These are phyloP conservation scores for Sarocladium strictum DNA, from an alignment of 2,329 filamentous ascomycete genomes.

Conservation along the genomic window DNA sequence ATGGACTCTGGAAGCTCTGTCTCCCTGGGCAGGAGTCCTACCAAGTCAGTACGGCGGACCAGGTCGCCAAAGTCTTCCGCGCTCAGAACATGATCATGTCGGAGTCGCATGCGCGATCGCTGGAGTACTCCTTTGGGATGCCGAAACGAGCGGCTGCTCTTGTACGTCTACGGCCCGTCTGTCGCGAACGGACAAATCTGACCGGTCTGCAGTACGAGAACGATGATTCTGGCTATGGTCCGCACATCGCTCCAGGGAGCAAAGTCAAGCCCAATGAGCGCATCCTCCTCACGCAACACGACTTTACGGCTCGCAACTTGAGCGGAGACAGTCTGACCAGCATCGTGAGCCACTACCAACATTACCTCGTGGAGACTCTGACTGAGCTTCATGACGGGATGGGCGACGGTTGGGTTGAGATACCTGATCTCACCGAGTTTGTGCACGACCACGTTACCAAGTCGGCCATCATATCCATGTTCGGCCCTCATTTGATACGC, in stretches of 20 bases:
- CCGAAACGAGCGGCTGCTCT: not conserved
- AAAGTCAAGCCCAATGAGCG: conserved; percentile 1
- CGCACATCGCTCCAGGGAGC: not conserved
- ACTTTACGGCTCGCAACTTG: not conserved
- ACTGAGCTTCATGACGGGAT: not conserved
- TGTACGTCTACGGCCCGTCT: not conserved
- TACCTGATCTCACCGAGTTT: conserved; percentile 15
- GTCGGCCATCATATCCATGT: conserved; percentile 16
- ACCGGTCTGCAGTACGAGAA: not conserved
- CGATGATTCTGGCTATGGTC: conserved; percentile 4
- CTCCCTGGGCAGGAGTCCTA: not conserved
- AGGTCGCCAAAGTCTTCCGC: conserved; percentile 5
- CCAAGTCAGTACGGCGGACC: not conserved
- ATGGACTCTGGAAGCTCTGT: not conserved
- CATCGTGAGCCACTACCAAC: not conserved
- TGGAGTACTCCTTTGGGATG: not conserved
- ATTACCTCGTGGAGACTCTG: not conserved
- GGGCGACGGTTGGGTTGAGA: conserved; percentile 15
- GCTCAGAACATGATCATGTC: not conserved
- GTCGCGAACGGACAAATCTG: not conserved
- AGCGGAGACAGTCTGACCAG: not conserved
- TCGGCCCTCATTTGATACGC: conserved; percentile 18
- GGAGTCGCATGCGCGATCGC: not conserved
- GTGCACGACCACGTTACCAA: conserved; percentile 17
- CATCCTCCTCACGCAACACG: not conserved